A percentile compares a stretch with the other conserved stretches of the same genome.
Evolutionary conservation across 768 basidiomycete species (phyloP).

Genomic region (Heimioporus sp.): DNA sequence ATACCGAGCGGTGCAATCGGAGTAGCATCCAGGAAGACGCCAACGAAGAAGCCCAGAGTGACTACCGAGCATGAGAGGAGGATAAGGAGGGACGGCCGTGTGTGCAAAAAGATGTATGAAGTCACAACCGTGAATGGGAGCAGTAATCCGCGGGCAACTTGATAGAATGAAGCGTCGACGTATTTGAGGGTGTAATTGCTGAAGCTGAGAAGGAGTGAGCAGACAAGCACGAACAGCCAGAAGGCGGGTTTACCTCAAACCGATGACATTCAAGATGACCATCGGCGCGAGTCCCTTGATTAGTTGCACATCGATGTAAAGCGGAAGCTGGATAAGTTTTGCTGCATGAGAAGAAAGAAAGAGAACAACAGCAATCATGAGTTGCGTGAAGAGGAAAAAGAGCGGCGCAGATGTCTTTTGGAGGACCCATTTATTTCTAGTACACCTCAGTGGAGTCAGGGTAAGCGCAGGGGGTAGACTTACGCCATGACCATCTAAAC

Average conservation of each 20-base stretch:
- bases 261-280: slow-evolving; percentile 75
- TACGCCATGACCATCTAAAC: slow-evolving; percentile 90
- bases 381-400: slow-evolving; percentile 84
- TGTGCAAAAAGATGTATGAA: slow-evolving; percentile 74
- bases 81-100: slow-evolving; percentile 74
- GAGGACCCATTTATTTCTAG: slow-evolving; percentile 90
- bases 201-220: slow-evolving; percentile 47
- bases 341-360: slow-evolving; percentile 62
- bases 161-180: slow-evolving; percentile 94
- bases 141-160: slow-evolving; percentile 91
- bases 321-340: slow-evolving; percentile 64
- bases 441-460: slow-evolving; percentile 9
- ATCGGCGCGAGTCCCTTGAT: slow-evolving; percentile 75
- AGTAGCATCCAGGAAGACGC: slow-evolving; percentile 76
- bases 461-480: slow-evolving; percentile 23
- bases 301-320: slow-evolving; percentile 61
- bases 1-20: slow-evolving; percentile 62
- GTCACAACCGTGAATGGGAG: slow-evolving; percentile 91
- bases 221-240: neutral
- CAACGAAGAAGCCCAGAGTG: slow-evolving; percentile 89
- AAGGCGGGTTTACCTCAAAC: slow-evolving; percentile 62
- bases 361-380: slow-evolving; percentile 74
- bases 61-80: slow-evolving; percentile 76
- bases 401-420: slow-evolving; percentile 70
- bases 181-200: slow-evolving; percentile 92